Evolutionary conservation across 495 filamentous ascomycete species (phyloP).

Genomic region (Aspergillus panamensis): DNA sequence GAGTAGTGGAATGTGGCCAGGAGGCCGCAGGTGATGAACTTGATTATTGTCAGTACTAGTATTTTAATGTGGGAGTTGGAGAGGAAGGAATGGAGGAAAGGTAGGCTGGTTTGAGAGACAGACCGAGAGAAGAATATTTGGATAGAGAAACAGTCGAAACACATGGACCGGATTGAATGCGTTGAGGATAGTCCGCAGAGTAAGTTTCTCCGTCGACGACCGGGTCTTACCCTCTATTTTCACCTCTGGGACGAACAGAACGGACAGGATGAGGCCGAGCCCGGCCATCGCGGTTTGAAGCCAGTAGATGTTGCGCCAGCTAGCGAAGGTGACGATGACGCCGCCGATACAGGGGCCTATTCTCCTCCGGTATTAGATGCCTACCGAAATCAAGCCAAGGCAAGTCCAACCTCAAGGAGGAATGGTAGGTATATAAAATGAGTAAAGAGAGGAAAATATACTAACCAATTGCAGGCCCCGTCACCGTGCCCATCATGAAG

Average conservation of each 20-base stretch:
- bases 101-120: too few species aligned
- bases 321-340: constrained; percentile 54
- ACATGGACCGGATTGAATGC: constrained; percentile 42
- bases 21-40: constrained; percentile 58
- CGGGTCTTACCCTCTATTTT: constrained; percentile 14
- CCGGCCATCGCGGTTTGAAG: constrained; percentile 51
- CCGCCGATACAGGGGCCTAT: constrained; percentile 46
- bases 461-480: constrained; percentile 54
- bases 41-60: constrained; percentile 3
- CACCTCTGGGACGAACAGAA: constrained; percentile 41
- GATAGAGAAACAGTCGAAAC: constrained; percentile 35
- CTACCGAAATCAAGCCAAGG: too few species aligned
- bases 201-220: not conserved
- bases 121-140: constrained; percentile 43
- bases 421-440: not conserved
- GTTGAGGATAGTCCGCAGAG: constrained; percentile 12
- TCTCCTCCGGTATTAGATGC: not conserved
- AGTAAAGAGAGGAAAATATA: constrained; percentile 5
- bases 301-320: constrained; percentile 59
- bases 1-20: constrained; percentile 70
- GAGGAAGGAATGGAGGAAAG: not conserved
- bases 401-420: too few species aligned
- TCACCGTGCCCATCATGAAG: constrained; percentile 52
- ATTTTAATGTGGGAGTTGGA: not conserved
- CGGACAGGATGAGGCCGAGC: constrained; percentile 35